Conservation (phyloP, 2,329 filamentous ascomycete species). For the Pseudocercospora eumusae region DNA sequence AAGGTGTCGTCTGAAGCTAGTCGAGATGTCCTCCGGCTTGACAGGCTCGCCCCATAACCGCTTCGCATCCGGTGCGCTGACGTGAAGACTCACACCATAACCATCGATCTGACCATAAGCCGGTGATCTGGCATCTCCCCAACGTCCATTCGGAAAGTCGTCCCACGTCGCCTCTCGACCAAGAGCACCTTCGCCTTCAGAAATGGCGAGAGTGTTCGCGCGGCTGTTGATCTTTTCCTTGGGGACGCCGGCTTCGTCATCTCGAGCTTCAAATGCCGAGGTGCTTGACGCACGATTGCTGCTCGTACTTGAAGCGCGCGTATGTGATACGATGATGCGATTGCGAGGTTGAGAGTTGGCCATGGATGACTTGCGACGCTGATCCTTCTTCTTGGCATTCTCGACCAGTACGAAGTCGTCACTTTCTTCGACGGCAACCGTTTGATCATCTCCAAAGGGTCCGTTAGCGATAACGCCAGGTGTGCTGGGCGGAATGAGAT, state of each 20-base stretch:
- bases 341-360: conserved; percentile 85
- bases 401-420: conserved; percentile 48
- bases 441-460: conserved; percentile 40
- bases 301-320: conserved; percentile 58
- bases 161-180: conserved; percentile 98
- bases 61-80: conserved; percentile 80
- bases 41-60: conserved; percentile 81
- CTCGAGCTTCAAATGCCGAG: conserved; percentile 64
- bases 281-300: conserved; percentile 47
- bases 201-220: conserved; percentile 86
- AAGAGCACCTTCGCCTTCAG: conserved; percentile 84
- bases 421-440: conserved; percentile 33
- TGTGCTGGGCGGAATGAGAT: conserved; percentile 68
- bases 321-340: conserved; percentile 70
- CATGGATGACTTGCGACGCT: conserved; percentile 68
- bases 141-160: conserved; percentile 94
- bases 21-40: conserved; percentile 69
- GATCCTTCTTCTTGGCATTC: conserved; percentile 49
- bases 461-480: conserved; percentile 44
- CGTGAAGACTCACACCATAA: conserved; percentile 95
- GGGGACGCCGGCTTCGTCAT: conserved; percentile 75
- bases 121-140: conserved; percentile 88
- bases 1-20: conserved; percentile 79
- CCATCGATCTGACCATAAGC: conserved; percentile 96
- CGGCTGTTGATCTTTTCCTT: conserved; percentile 68